These are phyloP conservation scores for Nigrospora sphaerica DNA, from an alignment of 2,329 filamentous ascomycete species.

Conservation along the genomic window DNA sequence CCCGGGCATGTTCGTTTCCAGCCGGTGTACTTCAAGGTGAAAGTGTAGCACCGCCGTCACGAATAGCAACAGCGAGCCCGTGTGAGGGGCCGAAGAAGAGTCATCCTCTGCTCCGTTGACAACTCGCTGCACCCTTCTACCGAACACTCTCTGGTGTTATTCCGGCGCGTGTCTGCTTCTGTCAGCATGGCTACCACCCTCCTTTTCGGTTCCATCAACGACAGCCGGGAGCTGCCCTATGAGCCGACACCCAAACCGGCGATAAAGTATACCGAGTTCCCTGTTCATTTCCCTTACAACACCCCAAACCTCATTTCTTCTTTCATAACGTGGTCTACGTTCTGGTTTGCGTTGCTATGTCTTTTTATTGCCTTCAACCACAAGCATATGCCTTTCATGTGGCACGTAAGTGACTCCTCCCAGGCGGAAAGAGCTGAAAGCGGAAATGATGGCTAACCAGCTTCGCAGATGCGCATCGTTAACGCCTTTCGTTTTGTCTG, in stretches of 20 bases:
- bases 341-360: conserved; percentile 24
- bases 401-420: conserved; percentile 43
- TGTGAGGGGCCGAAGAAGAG: too few species aligned
- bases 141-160: too few species aligned
- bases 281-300: not conserved
- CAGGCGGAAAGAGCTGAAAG: not conserved
- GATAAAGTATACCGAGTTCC: not conserved
- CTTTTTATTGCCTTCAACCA: conserved; percentile 42
- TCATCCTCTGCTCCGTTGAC: too few species aligned
- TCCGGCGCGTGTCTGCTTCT: not conserved
- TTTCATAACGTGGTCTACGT: conserved; percentile 15
- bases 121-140: too few species aligned
- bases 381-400: conserved; percentile 53
- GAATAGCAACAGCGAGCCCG: too few species aligned
- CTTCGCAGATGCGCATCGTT: conserved; percentile 20
- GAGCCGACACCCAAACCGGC: conserved; percentile 6
- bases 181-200: conserved; percentile 13
- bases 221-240: conserved; percentile 11
- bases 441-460: not conserved
- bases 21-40: too few species aligned
- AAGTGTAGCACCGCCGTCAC: too few species aligned
- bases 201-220: conserved; percentile 14
- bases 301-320: conserved; percentile 8
- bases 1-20: too few species aligned
- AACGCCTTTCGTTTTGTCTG: conserved; percentile 35